phyloP scores from a whole-genome alignment of 352 stramenopile species.

The Phytophthora podocarpi region DNA sequence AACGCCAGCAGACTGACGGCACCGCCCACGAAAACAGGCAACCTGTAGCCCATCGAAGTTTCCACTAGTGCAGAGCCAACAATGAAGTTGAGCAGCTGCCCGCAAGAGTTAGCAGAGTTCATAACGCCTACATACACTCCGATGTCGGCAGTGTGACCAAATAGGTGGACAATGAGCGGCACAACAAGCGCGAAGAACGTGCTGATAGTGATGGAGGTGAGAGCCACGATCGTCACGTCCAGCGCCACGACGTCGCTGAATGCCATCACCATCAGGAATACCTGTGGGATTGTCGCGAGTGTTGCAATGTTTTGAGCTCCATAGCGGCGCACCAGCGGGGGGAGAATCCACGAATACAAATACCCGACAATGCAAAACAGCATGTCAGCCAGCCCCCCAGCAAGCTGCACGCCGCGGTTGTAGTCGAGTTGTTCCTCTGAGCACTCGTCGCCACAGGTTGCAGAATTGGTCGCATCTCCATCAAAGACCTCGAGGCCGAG shows the following conservation, averaged over 20 bases:
- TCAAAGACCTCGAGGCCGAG: conserved; percentile 58
- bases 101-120: conserved; percentile 58
- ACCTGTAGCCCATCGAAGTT: conserved; percentile 43
- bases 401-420: conserved; percentile 46
- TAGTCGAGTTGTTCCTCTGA: conserved; percentile 46
- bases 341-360: conserved; percentile 50
- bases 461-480: conserved; percentile 33
- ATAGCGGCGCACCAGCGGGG: conserved; percentile 39
- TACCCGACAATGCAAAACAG: conserved; percentile 49
- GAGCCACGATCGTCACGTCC: conserved; percentile 42
- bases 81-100: conserved; percentile 61
- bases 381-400: conserved; percentile 48
- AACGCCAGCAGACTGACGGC: conserved; percentile 42
- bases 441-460: conserved; percentile 42
- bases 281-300: conserved; percentile 44
- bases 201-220: conserved; percentile 48
- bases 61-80: conserved; percentile 48
- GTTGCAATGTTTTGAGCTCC: conserved; percentile 43
- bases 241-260: conserved; percentile 40
- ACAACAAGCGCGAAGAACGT: conserved; percentile 57
- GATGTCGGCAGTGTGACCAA: conserved; percentile 42
- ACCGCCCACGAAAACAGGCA: conserved; percentile 53
- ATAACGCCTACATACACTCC: conserved; percentile 59
- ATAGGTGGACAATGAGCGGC: conserved; percentile 53
- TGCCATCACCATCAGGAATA: conserved; percentile 49